Conservation (phyloP, 495 filamentous ascomycete genomes). For the Entonaema liquescens region DNA sequence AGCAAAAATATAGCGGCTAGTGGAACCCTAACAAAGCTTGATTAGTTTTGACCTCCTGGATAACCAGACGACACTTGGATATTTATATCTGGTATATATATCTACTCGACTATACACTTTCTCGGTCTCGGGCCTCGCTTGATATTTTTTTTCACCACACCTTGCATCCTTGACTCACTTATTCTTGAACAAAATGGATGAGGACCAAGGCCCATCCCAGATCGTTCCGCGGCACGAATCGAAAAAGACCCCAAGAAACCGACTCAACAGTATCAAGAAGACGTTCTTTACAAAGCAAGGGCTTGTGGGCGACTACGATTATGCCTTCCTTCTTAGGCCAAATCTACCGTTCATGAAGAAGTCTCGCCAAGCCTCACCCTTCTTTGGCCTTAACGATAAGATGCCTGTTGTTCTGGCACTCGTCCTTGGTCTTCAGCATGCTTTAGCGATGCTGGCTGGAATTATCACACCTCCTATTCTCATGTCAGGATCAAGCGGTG, state of each 20-base stretch:
- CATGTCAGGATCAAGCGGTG: constrained; percentile 69
- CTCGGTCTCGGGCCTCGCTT: no score
- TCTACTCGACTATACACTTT: no score
- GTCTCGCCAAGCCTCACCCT: constrained; percentile 70
- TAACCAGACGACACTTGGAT: neutral
- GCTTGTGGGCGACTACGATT: constrained; percentile 86
- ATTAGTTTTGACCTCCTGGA: neutral
- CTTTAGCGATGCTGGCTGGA: constrained; percentile 63
- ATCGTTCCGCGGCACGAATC: constrained; percentile 50
- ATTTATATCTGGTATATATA: neutral
- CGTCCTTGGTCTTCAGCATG: constrained; percentile 59
- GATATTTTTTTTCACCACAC: neutral
- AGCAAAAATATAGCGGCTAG: neutral
- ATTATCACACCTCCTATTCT: constrained; percentile 83
- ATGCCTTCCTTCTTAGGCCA: constrained; percentile 74
- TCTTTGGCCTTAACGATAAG: constrained; percentile 86
- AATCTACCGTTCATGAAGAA: constrained; percentile 85
- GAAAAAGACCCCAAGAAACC: constrained; percentile 46
- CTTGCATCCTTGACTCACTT: neutral
- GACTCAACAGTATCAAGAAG: constrained; percentile 43
- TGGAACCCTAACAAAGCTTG: neutral
- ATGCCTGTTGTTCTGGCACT: constrained; percentile 84
- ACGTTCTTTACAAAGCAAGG: constrained; percentile 69
- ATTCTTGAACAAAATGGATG: constrained; percentile 56
- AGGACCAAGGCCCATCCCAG: constrained; percentile 56